Evolutionary conservation across 345 rosid species (phyloP), one percentile per base, ranked within the genome.

Genomic region (Dimocarpus longan): DNA sequence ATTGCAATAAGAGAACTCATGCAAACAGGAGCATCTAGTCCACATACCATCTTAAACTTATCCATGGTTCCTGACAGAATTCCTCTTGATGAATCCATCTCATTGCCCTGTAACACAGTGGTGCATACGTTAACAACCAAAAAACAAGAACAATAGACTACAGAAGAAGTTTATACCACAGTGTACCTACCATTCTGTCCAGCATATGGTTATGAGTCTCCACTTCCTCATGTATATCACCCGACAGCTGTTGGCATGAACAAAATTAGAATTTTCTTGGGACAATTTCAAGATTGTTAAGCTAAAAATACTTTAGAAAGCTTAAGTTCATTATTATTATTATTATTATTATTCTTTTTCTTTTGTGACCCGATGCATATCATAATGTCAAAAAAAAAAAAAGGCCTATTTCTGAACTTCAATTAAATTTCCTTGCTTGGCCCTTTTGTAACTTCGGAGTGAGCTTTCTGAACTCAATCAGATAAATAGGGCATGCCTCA

Each of bases 11-110:
- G 28, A 50, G 28, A 26, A 52, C 73, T 24, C 26, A 67, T 9
- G 1, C 69, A 32, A 70, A 66, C 37, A 67, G 18, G 59, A 54
- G 40, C 48, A 70, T 19, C 46, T 28, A 66, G 66, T 26, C 12
- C 9, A 46, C 83, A 46, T 87, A 93, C 98, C 94, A 81, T 95
- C 89, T 95, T 95, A 80, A 95, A 89, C 68, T 91, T 90, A 83
- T 93, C 98, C 98, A 95, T 95, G 52, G 98, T 95, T 85, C 98
- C 97, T 16, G 98, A 93, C 46, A 93, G 93, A 65, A 91, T 39
- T 68, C 98, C 98, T 81, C 97, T 88, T 28, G 98, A 95, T 66
- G 98, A 70, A 90, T 95, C 98, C 98, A 93, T 95, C 77, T 93
- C 97, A 84, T 92, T 92, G 54, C 98, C 98, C 98, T 95, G 82